Base-by-base conservation (phyloP, 1,139 yeast genomes). In the Debaryomycetaceae sp. region DNA sequence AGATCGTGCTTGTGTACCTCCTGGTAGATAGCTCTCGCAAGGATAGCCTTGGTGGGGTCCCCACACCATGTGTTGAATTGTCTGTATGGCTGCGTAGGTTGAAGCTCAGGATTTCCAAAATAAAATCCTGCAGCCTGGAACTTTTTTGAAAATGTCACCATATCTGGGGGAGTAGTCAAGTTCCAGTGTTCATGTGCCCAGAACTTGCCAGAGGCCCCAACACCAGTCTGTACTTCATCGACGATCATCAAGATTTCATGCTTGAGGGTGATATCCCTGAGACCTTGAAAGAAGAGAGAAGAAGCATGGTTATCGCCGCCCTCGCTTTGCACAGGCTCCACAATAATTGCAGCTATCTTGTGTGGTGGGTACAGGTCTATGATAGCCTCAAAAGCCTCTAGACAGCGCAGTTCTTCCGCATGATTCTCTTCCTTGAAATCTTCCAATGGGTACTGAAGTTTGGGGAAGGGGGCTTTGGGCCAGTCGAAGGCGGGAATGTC, bases 21-120 rank as follows among this genome's bases (percentile, higher is more conserved):
- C 56, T 80, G 70, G 51, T 78, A 80, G 53, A 85, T 83, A 47
- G 85, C 74, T 55, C 79, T 80, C 38, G 87, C 86, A 51, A 82
- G 66, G 44, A 81, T 67, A 64, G 83, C 81, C 65, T 79, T 79
- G 34, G 85, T 80, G 59, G 90, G 88, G 60, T 85, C 90, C 57
- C 90, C 91, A 67, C 89, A 84, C 91, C 91, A 85, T 50, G 91
- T 85, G 76, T 85, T 85, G 72, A 85, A 85, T 63, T 84, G 90
- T 68, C 90, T 78, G 68, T 80, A 84, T 8, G 90, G 80, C 53
- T 71, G 72, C 53, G 75, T 76, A 50, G 87, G 87, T 56, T 80
- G 75, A 54, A 83, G 77, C 43, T 74, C 71, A 33, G 80, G 80
- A 63, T 84, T 81, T 52, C 75, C 78, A 76, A 81, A 85, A 70